These are phyloP conservation scores for Echium plantagineum DNA, from an alignment of 257 asterid species.

Conservation along the genomic window DNA sequence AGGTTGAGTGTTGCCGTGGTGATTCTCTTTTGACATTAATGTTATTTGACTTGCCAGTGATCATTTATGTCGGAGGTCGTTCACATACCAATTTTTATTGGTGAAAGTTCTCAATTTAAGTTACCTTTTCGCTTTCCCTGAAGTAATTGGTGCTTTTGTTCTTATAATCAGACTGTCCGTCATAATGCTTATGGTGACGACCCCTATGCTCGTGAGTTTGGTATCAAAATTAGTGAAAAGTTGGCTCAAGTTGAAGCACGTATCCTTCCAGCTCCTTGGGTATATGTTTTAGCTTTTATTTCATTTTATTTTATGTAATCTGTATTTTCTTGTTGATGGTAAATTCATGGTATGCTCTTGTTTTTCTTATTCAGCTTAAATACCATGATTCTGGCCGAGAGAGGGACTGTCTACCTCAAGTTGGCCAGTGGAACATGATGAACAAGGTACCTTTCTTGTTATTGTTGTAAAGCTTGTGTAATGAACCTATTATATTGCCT, in stretches of 20 bases:
- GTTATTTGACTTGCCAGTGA: neutral
- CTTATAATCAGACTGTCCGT: constrained; percentile 46
- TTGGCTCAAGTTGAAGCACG: constrained; percentile 98
- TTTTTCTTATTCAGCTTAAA: constrained; percentile 47
- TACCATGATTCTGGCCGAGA: constrained; percentile 93
- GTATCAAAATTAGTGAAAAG: constrained; percentile 79
- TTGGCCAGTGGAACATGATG: constrained; percentile 99
- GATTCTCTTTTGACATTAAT: neutral
- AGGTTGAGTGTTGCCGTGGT: neutral
- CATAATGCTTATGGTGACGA: constrained; percentile 79
- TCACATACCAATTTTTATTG: neutral
- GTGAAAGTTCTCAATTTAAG: neutral
- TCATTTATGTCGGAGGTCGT: constrained; percentile 1
- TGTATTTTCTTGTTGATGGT: neutral
- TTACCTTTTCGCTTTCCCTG: neutral
- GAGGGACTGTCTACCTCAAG: constrained; percentile 86
- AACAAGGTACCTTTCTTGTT: constrained; percentile 46
- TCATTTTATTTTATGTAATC: neutral
- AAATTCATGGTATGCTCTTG: neutral
- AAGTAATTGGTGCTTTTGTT: neutral
- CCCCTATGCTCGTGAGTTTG: constrained; percentile 82
- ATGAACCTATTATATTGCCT: neutral
- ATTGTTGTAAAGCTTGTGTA: neutral
- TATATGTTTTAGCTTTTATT: constrained; percentile 11
- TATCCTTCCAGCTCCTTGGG: constrained; percentile 86